Evolutionary conservation across 306 rosid genomes (phyloP), one percentile per base, ranked within the genome.

Genomic region (Pterocarpus macrocarpus): DNA sequence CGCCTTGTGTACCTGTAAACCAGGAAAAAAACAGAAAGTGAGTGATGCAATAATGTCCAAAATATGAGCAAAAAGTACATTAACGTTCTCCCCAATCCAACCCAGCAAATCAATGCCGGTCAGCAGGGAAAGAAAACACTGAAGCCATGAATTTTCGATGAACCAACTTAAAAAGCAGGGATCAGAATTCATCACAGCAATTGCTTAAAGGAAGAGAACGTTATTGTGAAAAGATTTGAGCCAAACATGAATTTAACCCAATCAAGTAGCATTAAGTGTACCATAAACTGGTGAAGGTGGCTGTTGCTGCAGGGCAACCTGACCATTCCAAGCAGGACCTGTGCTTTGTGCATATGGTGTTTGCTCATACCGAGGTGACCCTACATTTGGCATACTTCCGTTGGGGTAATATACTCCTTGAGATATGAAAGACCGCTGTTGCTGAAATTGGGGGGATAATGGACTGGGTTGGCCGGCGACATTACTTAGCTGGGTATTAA

Each of bases 251-350:
- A 57, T 71, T 71, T 39, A 41, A 79, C 13, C 12, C 56, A 83
- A 32, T 63, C 38, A 67, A 79, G 69, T 71, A 88, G 81, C 56
- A 64, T 81, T 70, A 76, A 82, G 53, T 67, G 75, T 81, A 93
- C 98, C 99, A 75, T 87, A 88, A 80, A 39, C 89, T 33, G 96
- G 90, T 4, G 96, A 88, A 79, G 84, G 75, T 8, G 92, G 92
- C 90, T 88, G 92, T 59, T 80, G 93, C 63, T 81, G 90, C 88
- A 50, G 92, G 41, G 84, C 82, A 84, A 75, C 80, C 84, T 88
- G 94, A 83, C 94, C 94, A 86, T 88, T 95, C 99, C 99, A 93
- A 63, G 91, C 52, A 55, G 93, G 82, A 73, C 86, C 93, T 34
- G 84, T 64, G 59, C 92, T 90, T 71, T 89, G 97, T 28, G 79